A percentile compares a stretch with the other conserved stretches of the same genome.
Conservation (phyloP, 371 early-diverging fungal species). For the Actinomucor elegans region DNA sequence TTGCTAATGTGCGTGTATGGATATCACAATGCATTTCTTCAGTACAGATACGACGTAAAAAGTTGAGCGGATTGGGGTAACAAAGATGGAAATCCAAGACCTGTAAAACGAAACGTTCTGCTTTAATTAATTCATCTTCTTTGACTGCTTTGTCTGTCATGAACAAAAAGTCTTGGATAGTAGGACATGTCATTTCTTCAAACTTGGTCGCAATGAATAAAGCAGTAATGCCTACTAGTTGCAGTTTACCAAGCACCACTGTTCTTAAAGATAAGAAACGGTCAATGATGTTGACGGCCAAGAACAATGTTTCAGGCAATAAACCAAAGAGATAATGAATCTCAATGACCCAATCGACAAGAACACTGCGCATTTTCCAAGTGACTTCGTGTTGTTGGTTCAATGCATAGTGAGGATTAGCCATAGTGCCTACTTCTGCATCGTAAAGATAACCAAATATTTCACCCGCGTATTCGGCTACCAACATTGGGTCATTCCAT, state of each 20-base stretch:
- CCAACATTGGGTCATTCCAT: conserved; percentile 82
- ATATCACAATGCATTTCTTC: conserved; percentile 84
- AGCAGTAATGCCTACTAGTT: conserved; percentile 95
- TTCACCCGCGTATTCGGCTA: conserved; percentile 87
- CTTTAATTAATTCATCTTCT: conserved; percentile 81
- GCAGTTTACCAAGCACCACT: conserved; percentile 87
- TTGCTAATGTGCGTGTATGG: conserved; percentile 89
- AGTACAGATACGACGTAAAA: conserved; percentile 88
- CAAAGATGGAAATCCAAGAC: conserved; percentile 81
- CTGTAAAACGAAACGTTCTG: conserved; percentile 89
- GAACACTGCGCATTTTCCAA: conserved; percentile 92
- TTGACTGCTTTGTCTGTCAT: conserved; percentile 78
- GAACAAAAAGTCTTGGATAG: conserved; percentile 76
- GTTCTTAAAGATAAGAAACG: conserved; percentile 89
- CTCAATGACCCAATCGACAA: conserved; percentile 85
- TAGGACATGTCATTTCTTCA: conserved; percentile 92
- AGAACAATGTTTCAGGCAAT: conserved; percentile 94
- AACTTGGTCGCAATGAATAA: conserved; percentile 96
- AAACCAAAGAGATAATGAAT: conserved; percentile 89
- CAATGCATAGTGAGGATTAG: conserved; percentile 79
- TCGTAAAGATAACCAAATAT: conserved; percentile 57
- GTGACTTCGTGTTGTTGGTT: conserved; percentile 77
- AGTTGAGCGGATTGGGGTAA: conserved; percentile 88
- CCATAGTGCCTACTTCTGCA: conserved; percentile 43
- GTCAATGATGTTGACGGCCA: conserved; percentile 96